These are phyloP conservation scores for Umbilicus rupestris DNA, from an alignment of 164 flowering plant genomes.

Conservation along the genomic window DNA sequence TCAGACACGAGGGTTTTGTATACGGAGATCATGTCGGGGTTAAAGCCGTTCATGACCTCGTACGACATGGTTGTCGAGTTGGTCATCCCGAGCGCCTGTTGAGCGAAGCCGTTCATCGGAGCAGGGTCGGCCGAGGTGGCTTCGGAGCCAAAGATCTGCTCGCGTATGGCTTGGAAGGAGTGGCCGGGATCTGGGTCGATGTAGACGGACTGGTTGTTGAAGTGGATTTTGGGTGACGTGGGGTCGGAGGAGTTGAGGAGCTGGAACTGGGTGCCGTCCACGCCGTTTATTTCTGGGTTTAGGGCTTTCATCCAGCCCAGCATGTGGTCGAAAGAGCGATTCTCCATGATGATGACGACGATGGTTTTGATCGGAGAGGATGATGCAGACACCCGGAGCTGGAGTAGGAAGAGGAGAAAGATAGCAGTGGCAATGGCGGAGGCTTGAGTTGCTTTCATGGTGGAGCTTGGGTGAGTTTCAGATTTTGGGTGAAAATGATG, in stretches of 20 bases:
- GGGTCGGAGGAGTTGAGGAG: conserved; percentile 42
- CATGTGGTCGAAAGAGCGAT: conserved; percentile 91
- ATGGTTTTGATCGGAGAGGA: conserved; percentile 63
- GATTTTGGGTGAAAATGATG: neutral
- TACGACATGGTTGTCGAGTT: conserved; percentile 23
- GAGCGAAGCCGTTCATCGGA: conserved; percentile 67
- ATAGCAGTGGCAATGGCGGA: neutral
- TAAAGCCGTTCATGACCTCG: conserved; percentile 72
- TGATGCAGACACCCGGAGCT: neutral
- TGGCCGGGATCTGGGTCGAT: conserved; percentile 73
- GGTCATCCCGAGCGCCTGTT: conserved; percentile 41
- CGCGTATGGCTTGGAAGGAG: conserved; percentile 54
- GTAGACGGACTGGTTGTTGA: conserved; percentile 31
- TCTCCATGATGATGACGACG: conserved; percentile 72
- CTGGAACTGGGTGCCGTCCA: conserved; percentile 56
- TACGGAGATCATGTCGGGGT: conserved; percentile 56
- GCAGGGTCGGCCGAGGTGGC: conserved; percentile 13
- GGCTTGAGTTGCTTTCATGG: neutral
- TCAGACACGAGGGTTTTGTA: conserved; percentile 44
- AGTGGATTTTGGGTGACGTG: conserved; percentile 26
- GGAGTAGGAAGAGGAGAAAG: neutral
- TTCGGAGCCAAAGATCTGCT: conserved; percentile 36
- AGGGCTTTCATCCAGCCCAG: conserved; percentile 82
- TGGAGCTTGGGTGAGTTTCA: neutral
- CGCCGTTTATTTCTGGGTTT: conserved; percentile 74